Evolutionary conservation across 805 yeast genomes (phyloP).

Genomic region (Sugiyamaella smithiae): DNA sequence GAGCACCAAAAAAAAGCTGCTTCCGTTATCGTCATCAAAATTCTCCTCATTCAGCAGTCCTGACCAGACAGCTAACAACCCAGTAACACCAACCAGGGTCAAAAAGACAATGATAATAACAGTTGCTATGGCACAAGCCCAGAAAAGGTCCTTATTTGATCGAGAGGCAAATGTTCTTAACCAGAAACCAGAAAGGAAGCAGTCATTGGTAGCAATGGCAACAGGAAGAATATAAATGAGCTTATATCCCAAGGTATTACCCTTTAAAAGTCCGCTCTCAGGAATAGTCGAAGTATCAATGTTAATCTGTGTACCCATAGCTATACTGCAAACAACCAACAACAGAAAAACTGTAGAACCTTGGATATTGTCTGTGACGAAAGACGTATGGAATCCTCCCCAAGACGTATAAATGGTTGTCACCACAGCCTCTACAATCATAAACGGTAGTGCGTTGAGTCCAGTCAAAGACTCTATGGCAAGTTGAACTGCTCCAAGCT

Average conservation of each 20-base stretch:
- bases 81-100: conserved; percentile 75
- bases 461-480: conserved; percentile 79
- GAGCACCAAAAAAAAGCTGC: conserved; percentile 71
- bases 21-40: conserved; percentile 48
- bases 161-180: conserved; percentile 87
- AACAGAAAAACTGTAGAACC: conserved; percentile 68
- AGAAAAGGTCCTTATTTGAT: conserved; percentile 66
- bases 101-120: conserved; percentile 60
- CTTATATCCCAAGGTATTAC: conserved; percentile 83
- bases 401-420: conserved; percentile 82
- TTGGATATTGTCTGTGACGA: conserved; percentile 82
- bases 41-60: conserved; percentile 54
- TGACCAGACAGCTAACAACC: conserved; percentile 89
- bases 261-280: conserved; percentile 60
- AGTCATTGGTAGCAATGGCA: conserved; percentile 86
- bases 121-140: conserved; percentile 76
- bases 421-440: conserved; percentile 81
- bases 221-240: conserved; percentile 76
- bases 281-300: conserved; percentile 60
- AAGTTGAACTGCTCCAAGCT: conserved; percentile 72
- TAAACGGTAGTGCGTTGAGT: conserved; percentile 70
- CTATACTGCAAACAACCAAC: conserved; percentile 67
- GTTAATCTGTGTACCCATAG: conserved; percentile 69
- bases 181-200: conserved; percentile 93
- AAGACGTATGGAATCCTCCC: conserved; percentile 89